These are phyloP conservation scores for Sabuloglossum arenarium DNA, from an alignment of 495 filamentous ascomycete species.

Conservation along the genomic window DNA sequence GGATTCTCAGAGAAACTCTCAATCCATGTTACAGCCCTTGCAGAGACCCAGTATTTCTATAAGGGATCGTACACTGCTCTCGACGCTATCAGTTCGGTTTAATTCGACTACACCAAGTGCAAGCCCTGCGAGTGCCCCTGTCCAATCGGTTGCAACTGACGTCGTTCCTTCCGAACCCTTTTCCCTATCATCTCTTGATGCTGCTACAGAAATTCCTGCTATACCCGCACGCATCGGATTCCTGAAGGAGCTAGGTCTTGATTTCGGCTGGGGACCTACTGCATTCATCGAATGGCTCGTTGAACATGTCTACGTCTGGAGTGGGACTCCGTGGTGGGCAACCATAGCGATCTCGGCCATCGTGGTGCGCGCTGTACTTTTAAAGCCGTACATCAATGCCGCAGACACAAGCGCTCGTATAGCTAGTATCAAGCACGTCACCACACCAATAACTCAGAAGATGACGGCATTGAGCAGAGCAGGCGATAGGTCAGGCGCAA, in stretches of 20 bases:
- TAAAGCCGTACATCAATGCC: conserved; percentile 39
- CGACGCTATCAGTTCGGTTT: conserved; percentile 2
- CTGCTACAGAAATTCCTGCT: conserved; percentile 19
- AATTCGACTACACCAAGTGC: conserved; percentile 4
- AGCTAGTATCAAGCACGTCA: conserved; percentile 23
- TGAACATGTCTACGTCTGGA: conserved; percentile 61
- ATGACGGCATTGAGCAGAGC: conserved; percentile 21
- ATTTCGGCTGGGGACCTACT: conserved; percentile 66
- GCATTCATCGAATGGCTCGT: conserved; percentile 45
- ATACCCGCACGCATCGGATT: conserved; percentile 63
- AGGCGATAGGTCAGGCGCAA: conserved; percentile 22
- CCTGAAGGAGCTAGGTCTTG: conserved; percentile 59
- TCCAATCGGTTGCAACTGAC: neutral
- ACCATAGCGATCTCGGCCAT: conserved; percentile 44
- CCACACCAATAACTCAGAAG: conserved; percentile 25
- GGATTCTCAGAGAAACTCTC: neutral
- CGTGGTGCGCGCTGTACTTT: conserved; percentile 36
- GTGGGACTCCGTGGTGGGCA: conserved; percentile 61
- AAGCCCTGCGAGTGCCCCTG: neutral
- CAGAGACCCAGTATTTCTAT: neutral
- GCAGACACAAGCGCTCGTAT: conserved; percentile 36
- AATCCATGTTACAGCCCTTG: neutral
- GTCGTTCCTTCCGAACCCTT: neutral
- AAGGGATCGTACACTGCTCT: neutral
- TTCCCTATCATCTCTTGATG: conserved; percentile 2